These are phyloP conservation scores for Plasmodium reichenowi DNA, from an alignment of 169 alveolate genomes.

Conservation along the genomic window DNA sequence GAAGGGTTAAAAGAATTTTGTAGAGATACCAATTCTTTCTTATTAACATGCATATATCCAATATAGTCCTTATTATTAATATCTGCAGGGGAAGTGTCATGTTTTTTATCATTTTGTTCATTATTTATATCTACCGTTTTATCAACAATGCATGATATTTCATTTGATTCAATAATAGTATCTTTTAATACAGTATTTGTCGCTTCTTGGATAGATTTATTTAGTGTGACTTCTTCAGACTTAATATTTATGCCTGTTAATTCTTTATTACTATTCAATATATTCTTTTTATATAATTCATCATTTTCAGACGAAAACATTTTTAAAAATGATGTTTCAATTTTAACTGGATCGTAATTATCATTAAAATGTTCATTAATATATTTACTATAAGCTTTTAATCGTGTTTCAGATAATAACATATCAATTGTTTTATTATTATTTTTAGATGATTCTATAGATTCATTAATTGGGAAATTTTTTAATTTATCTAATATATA, in stretches of 20 bases:
- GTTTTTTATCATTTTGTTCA: too few relatives aligned
- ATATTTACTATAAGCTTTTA: slow-evolving; percentile 46
- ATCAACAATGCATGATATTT: too few relatives aligned
- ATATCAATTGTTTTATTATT: slow-evolving; percentile 13
- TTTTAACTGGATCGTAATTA: slow-evolving; percentile 11
- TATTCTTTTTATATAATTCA: slow-evolving; percentile 5
- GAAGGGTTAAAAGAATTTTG: too few relatives aligned
- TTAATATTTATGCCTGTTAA: slow-evolving; percentile 17
- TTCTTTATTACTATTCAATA: not conserved
- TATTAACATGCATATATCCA: not conserved
- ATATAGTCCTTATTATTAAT: not conserved
- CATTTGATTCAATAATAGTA: too few relatives aligned
- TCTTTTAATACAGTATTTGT: too few relatives aligned
- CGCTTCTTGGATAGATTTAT: too few relatives aligned
- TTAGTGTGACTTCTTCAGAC: not conserved
- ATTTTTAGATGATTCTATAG: slow-evolving; percentile 1
- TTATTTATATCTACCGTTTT: too few relatives aligned
- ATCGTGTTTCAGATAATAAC: slow-evolving; percentile 31
- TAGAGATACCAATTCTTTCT: not conserved
- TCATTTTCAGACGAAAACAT: slow-evolving; percentile 15
- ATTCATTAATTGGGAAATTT: slow-evolving; percentile 42
- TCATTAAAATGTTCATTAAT: slow-evolving; percentile 50
- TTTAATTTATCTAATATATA: slow-evolving; percentile 54
- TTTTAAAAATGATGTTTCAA: slow-evolving; percentile 18
- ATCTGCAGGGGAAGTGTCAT: too few relatives aligned